These are phyloP conservation scores for Leccinum rimulosum DNA, from an alignment of 768 basidiomycete genomes.

Conservation along the genomic window DNA sequence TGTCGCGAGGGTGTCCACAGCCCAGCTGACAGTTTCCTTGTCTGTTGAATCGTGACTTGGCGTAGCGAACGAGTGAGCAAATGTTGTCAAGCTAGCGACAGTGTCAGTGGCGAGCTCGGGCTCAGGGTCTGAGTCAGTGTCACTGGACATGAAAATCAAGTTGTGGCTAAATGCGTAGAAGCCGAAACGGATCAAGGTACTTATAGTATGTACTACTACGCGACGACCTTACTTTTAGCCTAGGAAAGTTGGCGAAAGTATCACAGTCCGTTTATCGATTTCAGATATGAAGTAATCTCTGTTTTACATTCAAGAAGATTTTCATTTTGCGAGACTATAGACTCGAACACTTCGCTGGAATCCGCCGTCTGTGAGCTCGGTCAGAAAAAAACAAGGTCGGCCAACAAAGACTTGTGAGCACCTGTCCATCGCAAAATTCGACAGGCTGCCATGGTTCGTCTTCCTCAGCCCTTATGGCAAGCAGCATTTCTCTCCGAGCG, in stretches of 20 bases:
- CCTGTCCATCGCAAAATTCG: slow-evolving; percentile 63
- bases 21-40: slow-evolving; percentile 21
- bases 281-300: slow-evolving; percentile 55
- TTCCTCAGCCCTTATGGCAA: slow-evolving; percentile 69
- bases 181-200: slow-evolving; percentile 1
- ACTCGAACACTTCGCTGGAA: slow-evolving; percentile 55
- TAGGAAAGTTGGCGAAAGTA: not conserved
- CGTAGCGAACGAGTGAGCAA: slow-evolving; percentile 17
- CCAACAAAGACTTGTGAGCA: slow-evolving; percentile 32
- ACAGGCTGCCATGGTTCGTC: slow-evolving; percentile 75
- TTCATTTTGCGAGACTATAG: slow-evolving; percentile 58
- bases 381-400: slow-evolving; percentile 8
- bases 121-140: slow-evolving; percentile 62
- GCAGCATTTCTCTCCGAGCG: slow-evolving; percentile 74
- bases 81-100: slow-evolving; percentile 17
- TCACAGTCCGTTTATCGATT: slow-evolving; percentile 54
- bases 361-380: slow-evolving; percentile 49
- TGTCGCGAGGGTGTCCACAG: slow-evolving; percentile 21
- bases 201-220: not conserved
- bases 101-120: slow-evolving; percentile 13
- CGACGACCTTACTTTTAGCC: not conserved
- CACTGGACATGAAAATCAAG: slow-evolving; percentile 38
- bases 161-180: not conserved
- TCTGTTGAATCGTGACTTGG: not conserved
- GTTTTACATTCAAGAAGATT: slow-evolving; percentile 52